Evolutionary conservation across 2,329 filamentous ascomycete genomes (phyloP), one percentile per base, ranked within the genome.

Genomic region (Chrysosporium keratinophilum): DNA sequence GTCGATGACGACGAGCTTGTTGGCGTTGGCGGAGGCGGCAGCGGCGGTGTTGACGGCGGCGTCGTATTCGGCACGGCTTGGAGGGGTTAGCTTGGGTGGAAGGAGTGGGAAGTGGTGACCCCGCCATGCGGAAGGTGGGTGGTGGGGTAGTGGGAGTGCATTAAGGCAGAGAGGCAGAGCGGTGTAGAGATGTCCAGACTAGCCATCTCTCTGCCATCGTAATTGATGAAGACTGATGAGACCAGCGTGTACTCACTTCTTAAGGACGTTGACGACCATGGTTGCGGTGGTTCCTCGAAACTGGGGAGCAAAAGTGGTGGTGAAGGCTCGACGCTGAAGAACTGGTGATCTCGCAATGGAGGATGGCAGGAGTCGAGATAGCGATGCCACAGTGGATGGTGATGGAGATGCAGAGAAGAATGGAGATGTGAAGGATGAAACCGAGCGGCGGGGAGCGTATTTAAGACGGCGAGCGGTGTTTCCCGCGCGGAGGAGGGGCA

Each of bases 1-100:
- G 64, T 78, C 76, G 62, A 76, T 69, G 53, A 78, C 68, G 52
- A 74, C 70, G 59, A 88, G 73, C 23, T 66, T 69, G 59, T 76
- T 67, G 54, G 76, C 71, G 53, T 71, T 68, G 59, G 86, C 70
- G 51, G 76, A 77, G 65, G 81, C 71, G 59, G 57, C 55, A 23
- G 61, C 50, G 53, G 75, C 62, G 50, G 74, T 64, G 53, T 74
- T 67, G 56, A 82, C 79, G 20, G 72, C 65, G 66, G 77, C 79
- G 60, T 77, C 79, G 62, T 48, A 58, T 7, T 56, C 48, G 34
- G 28, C 58, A 52, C 17, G 56, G 64, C 57, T 59, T 58, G 3
- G 4, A 42, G 12, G 31, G 28, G 42, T 58, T 43, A 54, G 41
- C 34, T 31, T 35, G 3, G 10, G 5, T 28, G 23, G n/a, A n/a